Conservation (phyloP, 1,139 yeast genomes). For the Scheffersomyces parashehatae region DNA sequence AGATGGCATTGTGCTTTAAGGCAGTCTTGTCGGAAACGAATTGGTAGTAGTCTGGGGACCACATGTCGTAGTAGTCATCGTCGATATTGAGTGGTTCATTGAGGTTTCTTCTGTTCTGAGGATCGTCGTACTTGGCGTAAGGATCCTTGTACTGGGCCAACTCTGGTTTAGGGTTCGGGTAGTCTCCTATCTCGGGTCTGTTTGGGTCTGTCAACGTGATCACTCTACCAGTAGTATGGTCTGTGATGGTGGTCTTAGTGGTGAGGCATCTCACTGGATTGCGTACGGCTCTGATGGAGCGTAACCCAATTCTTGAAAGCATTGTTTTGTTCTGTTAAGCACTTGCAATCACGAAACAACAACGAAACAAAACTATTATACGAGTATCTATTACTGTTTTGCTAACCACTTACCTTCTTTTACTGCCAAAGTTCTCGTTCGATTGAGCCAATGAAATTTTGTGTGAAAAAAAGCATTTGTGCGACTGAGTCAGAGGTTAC, state of each 20-base stretch:
- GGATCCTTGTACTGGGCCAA: constrained; percentile 71
- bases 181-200: constrained; percentile 48
- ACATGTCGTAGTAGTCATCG: constrained; percentile 75
- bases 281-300: constrained; percentile 18
- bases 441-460: constrained; percentile 24
- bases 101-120: constrained; percentile 76
- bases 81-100: constrained; percentile 71
- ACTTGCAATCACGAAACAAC: too few relatives aligned
- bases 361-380: too few relatives aligned
- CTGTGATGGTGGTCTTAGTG: constrained; percentile 40
- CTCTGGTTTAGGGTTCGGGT: constrained; percentile 41
- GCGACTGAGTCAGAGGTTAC: constrained; percentile 2
- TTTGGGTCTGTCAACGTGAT: constrained; percentile 46
- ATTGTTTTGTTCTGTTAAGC: too few relatives aligned
- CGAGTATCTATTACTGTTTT: not conserved
- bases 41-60: constrained; percentile 83
- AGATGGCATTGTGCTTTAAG: constrained; percentile 49
- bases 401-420: too few relatives aligned
- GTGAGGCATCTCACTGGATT: constrained; percentile 29
- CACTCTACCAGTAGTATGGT: constrained; percentile 42
- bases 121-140: constrained; percentile 74
- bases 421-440: not conserved
- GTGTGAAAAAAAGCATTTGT: constrained; percentile 9
- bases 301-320: not conserved
- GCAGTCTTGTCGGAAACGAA: constrained; percentile 64